Base-by-base conservation (phyloP, 108 stramenopile species). In the Skeletonema grethae region DNA sequence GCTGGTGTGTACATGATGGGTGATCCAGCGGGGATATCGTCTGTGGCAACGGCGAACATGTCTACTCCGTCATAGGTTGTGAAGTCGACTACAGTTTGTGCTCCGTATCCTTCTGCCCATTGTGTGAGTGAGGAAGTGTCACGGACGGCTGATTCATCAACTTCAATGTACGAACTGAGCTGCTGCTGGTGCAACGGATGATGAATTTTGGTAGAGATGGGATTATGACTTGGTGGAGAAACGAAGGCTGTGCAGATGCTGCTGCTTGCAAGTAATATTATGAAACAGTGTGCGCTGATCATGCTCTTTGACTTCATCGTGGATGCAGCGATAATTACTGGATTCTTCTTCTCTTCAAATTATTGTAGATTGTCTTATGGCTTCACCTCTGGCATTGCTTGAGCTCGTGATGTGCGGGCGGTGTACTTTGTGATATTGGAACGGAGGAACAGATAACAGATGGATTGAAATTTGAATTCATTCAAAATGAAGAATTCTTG, bases 21-120 rank as follows among this genome's bases (percentile, higher is more conserved):
- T 4, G 61, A 67, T 46, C 83, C 83, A 5, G 77, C 81, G 0
- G 86, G 84, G 11, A 84, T 25, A 39, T 87, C 77, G 25, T 67
- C 61, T 11, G 41, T 46, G 45, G 86, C 79, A 30, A 72, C 61
- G 35, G 76, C 77, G 39, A 55, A 65, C 15, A 70, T 71, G 50
- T 84, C 82, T 5, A 43, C 41, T n/a, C 41, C 41, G 15, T 58
- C 57, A 31, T 58, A 31, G 3, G 12, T 58, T 4, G 57, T 58
- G 13, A 58, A 22, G 12, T 22, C 29, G 2, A 22, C 57, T 0
- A 31, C 57, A 3, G 28, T 58, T 31, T 58, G 57, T 13, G 57
- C 57, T 5, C 57, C 57, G 15, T 31, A 58, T 4, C 32, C 32
- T 13, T 32, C 28, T 3, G 57, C 57, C 57, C 57, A 58, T 31